A percentile compares a stretch with the other conserved stretches of the same genome.
Evolutionary conservation across 2,329 filamentous ascomycete species (phyloP).

Genomic region (Cladosporium cucumerinum): DNA sequence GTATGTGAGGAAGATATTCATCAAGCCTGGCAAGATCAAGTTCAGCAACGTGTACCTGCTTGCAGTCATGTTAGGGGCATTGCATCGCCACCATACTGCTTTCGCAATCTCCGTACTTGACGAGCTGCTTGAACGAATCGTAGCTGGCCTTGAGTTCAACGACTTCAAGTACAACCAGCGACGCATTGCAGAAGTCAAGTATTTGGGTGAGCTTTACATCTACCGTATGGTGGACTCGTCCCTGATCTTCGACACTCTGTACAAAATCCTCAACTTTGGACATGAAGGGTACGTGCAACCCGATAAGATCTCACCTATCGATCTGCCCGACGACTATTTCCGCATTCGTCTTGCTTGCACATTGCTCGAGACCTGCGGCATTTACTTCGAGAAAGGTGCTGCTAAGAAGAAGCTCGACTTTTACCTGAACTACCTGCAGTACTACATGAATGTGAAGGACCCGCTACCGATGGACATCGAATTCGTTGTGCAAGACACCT

Average conservation of each 20-base stretch:
- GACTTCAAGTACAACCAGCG: conserved; percentile 98
- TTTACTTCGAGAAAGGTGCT: conserved; percentile 90
- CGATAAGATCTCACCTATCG: conserved; percentile 71
- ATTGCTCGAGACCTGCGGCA: conserved; percentile 88
- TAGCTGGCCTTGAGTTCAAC: conserved; percentile 84
- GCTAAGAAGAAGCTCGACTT: conserved; percentile 98
- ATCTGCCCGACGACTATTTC: conserved; percentile 92
- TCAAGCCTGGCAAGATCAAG: conserved; percentile 94
- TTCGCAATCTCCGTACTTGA: conserved; percentile 93
- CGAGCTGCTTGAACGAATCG: conserved; percentile 83
- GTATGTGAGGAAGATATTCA: conserved; percentile 85
- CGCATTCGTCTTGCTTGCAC: conserved; percentile 87
- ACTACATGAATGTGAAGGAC: conserved; percentile 90
- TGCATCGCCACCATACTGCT: conserved; percentile 86
- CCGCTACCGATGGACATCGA: conserved; percentile 94
- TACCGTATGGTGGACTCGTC: conserved; percentile 95
- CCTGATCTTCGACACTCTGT: conserved; percentile 91
- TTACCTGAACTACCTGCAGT: conserved; percentile 94
- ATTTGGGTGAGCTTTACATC: conserved; percentile 93
- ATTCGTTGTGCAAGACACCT: conserved; percentile 92
- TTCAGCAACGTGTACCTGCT: conserved; percentile 95
- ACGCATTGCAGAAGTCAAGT: conserved; percentile 92
- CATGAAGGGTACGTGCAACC: conserved; percentile 76
- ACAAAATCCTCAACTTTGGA: conserved; percentile 90
- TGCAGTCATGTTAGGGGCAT: conserved; percentile 79